Evolutionary conservation across 306 rosid species (phyloP).

Genomic region (Cicer arietinum): DNA sequence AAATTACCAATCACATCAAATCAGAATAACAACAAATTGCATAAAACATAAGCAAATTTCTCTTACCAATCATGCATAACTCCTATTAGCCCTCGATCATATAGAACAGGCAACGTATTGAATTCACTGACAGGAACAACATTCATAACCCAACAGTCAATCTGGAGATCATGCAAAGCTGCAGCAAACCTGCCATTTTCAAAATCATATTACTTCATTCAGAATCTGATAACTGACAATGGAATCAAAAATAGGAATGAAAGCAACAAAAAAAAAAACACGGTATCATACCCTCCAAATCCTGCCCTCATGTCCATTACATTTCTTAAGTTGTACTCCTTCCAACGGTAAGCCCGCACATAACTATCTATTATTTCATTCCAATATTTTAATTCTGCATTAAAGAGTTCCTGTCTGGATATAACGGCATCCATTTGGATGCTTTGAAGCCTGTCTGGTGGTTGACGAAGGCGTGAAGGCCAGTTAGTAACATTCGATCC

Average conservation of each 20-base stretch:
- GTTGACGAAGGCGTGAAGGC: constrained; percentile 77
- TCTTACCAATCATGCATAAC: constrained; percentile 93
- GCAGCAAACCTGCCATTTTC: constrained; percentile 79
- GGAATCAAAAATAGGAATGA: neutral
- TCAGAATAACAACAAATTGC: constrained; percentile 12
- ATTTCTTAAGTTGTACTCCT: constrained; percentile 66
- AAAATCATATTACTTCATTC: constrained; percentile 44
- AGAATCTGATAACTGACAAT: neutral
- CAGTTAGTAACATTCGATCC: constrained; percentile 73
- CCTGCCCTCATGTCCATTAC: constrained; percentile 91
- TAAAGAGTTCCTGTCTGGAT: constrained; percentile 78
- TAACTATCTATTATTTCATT: constrained; percentile 71
- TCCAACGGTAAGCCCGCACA: constrained; percentile 69
- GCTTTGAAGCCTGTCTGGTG: constrained; percentile 86
- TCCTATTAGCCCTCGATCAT: constrained; percentile 90
- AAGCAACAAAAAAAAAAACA: neutral
- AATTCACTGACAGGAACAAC: constrained; percentile 81
- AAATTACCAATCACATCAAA: constrained; percentile 23
- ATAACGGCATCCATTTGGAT: constrained; percentile 72
- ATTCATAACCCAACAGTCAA: constrained; percentile 88
- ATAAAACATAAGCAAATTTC: constrained; percentile 21
- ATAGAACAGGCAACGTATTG: constrained; percentile 82
- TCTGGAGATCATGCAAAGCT: constrained; percentile 57
- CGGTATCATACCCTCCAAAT: constrained; percentile 79
- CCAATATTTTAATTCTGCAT: constrained; percentile 89